Base-by-base conservation (phyloP, 176 grass and related monocot species). In the Avena insularis region DNA sequence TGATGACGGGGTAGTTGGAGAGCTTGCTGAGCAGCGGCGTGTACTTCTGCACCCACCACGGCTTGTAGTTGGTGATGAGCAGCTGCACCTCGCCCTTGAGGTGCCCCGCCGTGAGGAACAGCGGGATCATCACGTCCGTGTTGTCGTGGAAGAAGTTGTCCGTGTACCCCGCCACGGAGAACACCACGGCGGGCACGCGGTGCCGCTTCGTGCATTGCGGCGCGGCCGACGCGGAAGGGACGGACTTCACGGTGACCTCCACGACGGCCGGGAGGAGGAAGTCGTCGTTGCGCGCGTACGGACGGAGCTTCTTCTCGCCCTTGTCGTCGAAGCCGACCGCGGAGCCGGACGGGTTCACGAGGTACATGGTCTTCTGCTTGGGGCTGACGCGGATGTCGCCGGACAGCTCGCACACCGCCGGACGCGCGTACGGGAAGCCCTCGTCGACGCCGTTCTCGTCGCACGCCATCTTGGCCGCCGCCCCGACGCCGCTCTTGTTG, bases 371-470 rank as follows among this genome's bases (percentile, higher is more conserved):
- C 71, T 87, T 92, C 19, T 90, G 21, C 51, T 94, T 97, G 5
- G 92, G 86, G 64, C 71, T 85, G 40, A 97, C 82, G 5, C 95
- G 87, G 67, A 97, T 60, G 55, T 97, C 92, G 17, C 95, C 95
- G n/a, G 82, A 88, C 21, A 97, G 86, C 71, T 94, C 88, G 80
- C 95, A 97, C 40, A 91, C 83, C 2, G 56, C 57, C 9, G 92
- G 90, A 0, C 95, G 90, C 57, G 94, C 92, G 60, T 97, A 95
- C 4, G 93, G 93, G 87, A 95, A 95, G 1, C 93, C 93, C 74
- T 92, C 85, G 82, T 95, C 93, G 1, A 72, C 65, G 51, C 79
- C 68, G 2, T 95, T 90, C 60, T 95, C 93, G 33, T 95, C 93
- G 84, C 93, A 95, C 35, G 9, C 72, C 61, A 95, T 89, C 79